A percentile compares a stretch with the other conserved stretches of the same genome.
These are phyloP conservation scores for Aspergillus quadricinctus DNA, from an alignment of 2,329 filamentous ascomycete species.

Conservation along the genomic window DNA sequence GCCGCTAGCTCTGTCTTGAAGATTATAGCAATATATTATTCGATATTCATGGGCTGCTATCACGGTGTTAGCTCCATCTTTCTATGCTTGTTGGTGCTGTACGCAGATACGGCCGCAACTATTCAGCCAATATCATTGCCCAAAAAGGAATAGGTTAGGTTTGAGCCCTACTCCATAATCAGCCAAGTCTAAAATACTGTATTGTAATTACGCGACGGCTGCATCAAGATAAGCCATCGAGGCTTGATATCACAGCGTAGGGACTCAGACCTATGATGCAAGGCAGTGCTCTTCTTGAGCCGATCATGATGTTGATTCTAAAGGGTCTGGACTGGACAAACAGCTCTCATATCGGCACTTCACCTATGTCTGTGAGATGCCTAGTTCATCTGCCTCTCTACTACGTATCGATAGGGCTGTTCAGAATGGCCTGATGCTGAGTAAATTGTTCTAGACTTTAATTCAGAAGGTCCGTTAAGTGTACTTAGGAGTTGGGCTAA, in stretches of 20 bases:
- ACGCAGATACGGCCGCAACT: not conserved
- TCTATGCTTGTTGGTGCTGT: not conserved
- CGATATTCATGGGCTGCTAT: not conserved
- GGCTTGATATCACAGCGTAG: not conserved
- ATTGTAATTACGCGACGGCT: slow-evolving; percentile 1
- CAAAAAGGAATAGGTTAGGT: slow-evolving; percentile 14
- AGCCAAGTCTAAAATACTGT: not conserved
- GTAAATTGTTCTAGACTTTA: not conserved
- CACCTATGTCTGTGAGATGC: not conserved
- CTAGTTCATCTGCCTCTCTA: not conserved
- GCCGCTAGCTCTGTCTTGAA: not conserved
- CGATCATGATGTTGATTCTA: not conserved
- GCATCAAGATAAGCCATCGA: not conserved
- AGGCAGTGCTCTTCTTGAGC: not conserved
- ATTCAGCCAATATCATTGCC: slow-evolving; percentile 1
- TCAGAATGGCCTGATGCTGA: not conserved
- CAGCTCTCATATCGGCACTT: not conserved
- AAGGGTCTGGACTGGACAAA: not conserved
- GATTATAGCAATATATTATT: not conserved
- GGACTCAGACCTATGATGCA: not conserved
- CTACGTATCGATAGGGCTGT: not conserved
- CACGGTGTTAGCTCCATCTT: not conserved
- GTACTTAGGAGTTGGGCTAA: not conserved
- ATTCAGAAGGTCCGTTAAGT: not conserved
- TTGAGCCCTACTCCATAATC: slow-evolving; percentile 13